phyloP scores from a whole-genome alignment of 225 moss, liverwort and hornwort species.

The Rhytidiadelphus loreus region DNA sequence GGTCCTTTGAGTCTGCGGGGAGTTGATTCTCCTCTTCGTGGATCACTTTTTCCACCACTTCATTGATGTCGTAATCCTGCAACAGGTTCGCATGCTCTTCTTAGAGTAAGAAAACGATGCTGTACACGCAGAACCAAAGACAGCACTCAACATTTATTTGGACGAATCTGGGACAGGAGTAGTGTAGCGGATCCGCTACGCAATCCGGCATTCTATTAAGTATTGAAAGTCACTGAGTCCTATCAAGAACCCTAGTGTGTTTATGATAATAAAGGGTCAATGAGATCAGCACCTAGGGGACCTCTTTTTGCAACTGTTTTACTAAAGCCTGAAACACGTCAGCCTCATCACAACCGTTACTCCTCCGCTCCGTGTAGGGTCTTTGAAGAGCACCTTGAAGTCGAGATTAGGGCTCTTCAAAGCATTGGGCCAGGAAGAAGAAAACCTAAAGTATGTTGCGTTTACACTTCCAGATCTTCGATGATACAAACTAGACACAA shows the following conservation, averaged over 20 bases:
- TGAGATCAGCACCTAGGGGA: not conserved
- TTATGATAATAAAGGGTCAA: not conserved
- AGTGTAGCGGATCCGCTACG: too few species aligned
- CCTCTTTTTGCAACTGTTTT: not conserved
- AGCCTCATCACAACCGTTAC: not conserved
- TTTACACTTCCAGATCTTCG: not conserved
- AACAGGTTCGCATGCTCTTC: not conserved
- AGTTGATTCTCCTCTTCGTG: slow-evolving; percentile 12
- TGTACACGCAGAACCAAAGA: not conserved
- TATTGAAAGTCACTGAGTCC: not conserved
- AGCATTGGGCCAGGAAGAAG: too few species aligned
- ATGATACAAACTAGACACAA: not conserved
- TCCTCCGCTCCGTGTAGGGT: not conserved
- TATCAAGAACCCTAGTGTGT: not conserved
- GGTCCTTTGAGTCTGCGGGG: not conserved
- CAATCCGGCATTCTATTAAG: not conserved
- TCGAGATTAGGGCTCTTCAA: not conserved
- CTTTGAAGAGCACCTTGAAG: not conserved
- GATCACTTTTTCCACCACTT: slow-evolving; percentile 25
- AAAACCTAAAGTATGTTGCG: not conserved
- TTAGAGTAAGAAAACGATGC: not conserved
- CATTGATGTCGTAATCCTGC: slow-evolving; percentile 22
- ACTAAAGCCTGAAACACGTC: not conserved
- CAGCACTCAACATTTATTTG: not conserved
- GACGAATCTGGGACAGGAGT: not conserved